phyloP scores from a whole-genome alignment of 140 eudicot species.

The Cichorium intybus region DNA sequence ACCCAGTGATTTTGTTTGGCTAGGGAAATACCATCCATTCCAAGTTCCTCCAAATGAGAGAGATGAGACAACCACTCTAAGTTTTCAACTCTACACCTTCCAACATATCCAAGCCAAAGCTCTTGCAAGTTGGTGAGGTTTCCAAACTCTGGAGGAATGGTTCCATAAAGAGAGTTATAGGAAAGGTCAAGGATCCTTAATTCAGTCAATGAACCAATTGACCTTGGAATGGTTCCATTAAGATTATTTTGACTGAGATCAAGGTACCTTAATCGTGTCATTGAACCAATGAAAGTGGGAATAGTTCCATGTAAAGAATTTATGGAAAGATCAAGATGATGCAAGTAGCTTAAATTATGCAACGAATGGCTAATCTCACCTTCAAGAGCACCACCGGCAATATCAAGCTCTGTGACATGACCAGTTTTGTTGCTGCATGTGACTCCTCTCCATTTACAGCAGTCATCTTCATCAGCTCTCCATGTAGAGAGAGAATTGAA shows the following conservation, averaged over 20 bases:
- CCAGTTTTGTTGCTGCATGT: neutral
- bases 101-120: no score
- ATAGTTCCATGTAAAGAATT: neutral
- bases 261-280: neutral
- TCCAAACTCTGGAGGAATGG: neutral
- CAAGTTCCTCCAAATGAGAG: no score
- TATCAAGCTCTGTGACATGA: neutral
- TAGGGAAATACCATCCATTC: no score
- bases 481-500: neutral
- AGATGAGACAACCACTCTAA: no score
- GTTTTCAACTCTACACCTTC: no score
- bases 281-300: neutral
- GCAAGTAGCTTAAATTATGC: neutral
- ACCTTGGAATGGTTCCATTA: neutral
- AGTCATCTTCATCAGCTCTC: neutral
- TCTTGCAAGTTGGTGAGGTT: neutral
- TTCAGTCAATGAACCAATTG: neutral
- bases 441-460: neutral
- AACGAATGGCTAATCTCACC: neutral
- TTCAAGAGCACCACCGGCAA: no score
- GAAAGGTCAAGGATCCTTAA: neutral
- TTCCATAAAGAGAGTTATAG: neutral
- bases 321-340: neutral
- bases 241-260: no score
- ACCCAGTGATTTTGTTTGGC: no score